These are phyloP conservation scores for Bidens hawaiensis DNA, from an alignment of 140 eudicot genomes.

Conservation along the genomic window DNA sequence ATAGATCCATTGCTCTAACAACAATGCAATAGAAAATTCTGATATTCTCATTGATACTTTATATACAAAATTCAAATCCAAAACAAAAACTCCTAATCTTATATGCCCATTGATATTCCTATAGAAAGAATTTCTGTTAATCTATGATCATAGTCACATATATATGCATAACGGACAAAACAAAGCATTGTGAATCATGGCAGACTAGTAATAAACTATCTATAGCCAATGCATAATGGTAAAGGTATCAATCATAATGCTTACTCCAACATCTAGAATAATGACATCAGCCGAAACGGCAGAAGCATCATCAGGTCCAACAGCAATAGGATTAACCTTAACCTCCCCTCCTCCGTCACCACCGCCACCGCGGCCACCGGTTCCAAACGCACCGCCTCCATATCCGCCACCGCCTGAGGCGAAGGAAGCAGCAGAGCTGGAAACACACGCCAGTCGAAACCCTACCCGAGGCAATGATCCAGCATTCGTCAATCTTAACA, in stretches of 20 bases:
- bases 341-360: conserved; percentile 29
- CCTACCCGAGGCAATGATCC: too few relatives aligned
- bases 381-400: conserved; percentile 38
- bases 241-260: conserved; percentile 1
- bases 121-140: not conserved
- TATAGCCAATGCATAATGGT: not conserved
- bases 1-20: not conserved
- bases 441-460: conserved; percentile 40
- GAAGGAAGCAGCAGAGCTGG: conserved; percentile 60
- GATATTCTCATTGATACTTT: not conserved
- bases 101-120: not conserved
- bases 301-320: conserved; percentile 47
- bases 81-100: not conserved
- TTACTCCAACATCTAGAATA: conserved; percentile 80
- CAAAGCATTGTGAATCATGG: not conserved
- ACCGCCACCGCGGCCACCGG: conserved; percentile 65
- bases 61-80: not conserved
- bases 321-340: conserved; percentile 44
- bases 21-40: not conserved
- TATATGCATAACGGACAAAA: not conserved
- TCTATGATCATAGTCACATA: not conserved
- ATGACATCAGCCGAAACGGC: conserved; percentile 67
- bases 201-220: not conserved
- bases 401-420: conserved; percentile 49
- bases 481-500: too few relatives aligned